Conservation (phyloP, 2,329 filamentous ascomycete genomes). For the Verticillium klebahnii region DNA sequence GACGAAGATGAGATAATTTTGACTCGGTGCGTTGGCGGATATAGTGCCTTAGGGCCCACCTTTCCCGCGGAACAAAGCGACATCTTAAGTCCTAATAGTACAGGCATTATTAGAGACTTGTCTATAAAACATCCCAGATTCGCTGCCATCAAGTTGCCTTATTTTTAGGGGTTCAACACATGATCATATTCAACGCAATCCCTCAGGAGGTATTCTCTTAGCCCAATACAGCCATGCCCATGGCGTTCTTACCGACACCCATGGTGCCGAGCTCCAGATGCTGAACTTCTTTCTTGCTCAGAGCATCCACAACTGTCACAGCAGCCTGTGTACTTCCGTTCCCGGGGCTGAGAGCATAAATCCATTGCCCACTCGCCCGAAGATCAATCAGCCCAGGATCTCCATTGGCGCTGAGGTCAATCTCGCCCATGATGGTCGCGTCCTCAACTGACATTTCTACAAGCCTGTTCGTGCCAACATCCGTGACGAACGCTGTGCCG, state of each 20-base stretch:
- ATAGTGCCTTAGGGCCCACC: too few relatives aligned
- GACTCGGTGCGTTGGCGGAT: too few relatives aligned
- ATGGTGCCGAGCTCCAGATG: not conserved
- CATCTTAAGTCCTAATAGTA: too few relatives aligned
- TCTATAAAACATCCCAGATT: too few relatives aligned
- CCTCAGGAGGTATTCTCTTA: not conserved
- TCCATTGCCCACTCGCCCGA: slow-evolving; percentile 42
- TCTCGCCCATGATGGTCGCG: slow-evolving; percentile 37
- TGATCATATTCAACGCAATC: too few relatives aligned
- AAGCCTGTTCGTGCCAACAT: slow-evolving; percentile 45
- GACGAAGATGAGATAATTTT: too few relatives aligned
- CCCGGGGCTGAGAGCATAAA: slow-evolving; percentile 54
- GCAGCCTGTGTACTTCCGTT: slow-evolving; percentile 36
- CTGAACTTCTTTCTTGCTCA: slow-evolving; percentile 5
- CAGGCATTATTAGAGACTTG: too few relatives aligned
- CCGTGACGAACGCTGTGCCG: slow-evolving; percentile 52
- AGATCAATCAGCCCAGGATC: slow-evolving; percentile 54
- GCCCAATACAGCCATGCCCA: slow-evolving; percentile 7
- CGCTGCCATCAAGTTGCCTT: too few relatives aligned
- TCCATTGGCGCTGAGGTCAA: slow-evolving; percentile 39
- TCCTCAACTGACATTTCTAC: slow-evolving; percentile 50
- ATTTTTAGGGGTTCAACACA: too few relatives aligned
- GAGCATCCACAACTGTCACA: slow-evolving; percentile 31
- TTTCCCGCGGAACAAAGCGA: too few relatives aligned
- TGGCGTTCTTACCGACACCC: slow-evolving; percentile 2